Conservation (phyloP, 2,329 filamentous ascomycete species). For the Fusarium palustre region DNA sequence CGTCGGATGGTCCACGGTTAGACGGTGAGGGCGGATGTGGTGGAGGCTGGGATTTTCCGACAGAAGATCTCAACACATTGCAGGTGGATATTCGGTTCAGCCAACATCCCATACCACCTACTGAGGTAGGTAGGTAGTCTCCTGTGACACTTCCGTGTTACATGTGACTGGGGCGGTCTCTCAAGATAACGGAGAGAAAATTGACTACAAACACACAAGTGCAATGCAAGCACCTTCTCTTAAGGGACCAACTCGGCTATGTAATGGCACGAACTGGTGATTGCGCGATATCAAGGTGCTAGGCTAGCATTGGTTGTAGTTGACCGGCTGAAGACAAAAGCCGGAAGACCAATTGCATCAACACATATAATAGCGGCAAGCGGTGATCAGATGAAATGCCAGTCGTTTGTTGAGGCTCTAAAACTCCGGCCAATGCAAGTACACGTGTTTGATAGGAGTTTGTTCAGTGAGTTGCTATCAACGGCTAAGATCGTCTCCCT, state of each 20-base stretch:
- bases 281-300: slow-evolving; percentile 9
- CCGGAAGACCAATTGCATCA: slow-evolving; percentile 8
- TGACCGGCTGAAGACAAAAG: slow-evolving; percentile 5
- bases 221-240: background rate
- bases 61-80: slow-evolving; percentile 21
- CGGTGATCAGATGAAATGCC: slow-evolving; percentile 8
- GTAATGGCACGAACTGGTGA: background rate
- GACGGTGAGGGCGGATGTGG: slow-evolving; percentile 29
- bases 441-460: slow-evolving; percentile 25
- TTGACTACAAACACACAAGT: background rate
- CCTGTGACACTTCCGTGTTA: slow-evolving; percentile 16
- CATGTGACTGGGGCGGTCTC: slow-evolving; percentile 28
- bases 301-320: slow-evolving; percentile 1
- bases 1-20: slow-evolving; percentile 11
- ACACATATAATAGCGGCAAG: background rate
- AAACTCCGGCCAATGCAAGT: slow-evolving; percentile 5
- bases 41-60: slow-evolving; percentile 21
- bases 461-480: background rate
- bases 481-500: background rate
- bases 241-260: background rate
- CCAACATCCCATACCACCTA: background rate
- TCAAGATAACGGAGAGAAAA: background rate
- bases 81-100: slow-evolving; percentile 31
- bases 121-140: background rate
- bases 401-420: background rate